These are phyloP conservation scores for Lachnellula willkommii DNA, from an alignment of 2,329 filamentous ascomycete genomes.

Conservation along the genomic window DNA sequence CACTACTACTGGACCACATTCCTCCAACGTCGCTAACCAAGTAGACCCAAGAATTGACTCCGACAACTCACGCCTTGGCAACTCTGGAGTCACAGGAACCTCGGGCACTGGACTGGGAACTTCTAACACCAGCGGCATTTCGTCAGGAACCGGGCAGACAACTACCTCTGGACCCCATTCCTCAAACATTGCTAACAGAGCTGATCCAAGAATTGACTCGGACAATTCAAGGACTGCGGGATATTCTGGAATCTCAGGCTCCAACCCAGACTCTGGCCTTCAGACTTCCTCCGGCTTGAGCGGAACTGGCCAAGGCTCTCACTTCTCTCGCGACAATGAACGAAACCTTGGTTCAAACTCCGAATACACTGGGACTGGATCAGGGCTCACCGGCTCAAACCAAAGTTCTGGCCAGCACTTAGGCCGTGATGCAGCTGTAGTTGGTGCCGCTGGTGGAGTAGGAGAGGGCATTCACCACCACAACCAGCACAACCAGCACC, in stretches of 20 bases:
- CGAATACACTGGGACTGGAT: background rate
- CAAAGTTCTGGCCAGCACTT: constrained; percentile 7
- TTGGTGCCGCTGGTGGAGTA: constrained; percentile 10
- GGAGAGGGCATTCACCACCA: constrained; percentile 10
- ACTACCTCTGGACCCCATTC: constrained; percentile 31
- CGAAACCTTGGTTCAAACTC: background rate
- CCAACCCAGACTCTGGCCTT: background rate
- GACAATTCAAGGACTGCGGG: constrained; percentile 47
- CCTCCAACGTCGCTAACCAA: constrained; percentile 36
- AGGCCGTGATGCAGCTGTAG: constrained; percentile 11
- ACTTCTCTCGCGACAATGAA: background rate
- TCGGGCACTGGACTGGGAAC: background rate
- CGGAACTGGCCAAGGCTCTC: background rate
- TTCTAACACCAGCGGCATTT: background rate
- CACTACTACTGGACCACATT: constrained; percentile 32
- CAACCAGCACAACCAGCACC: background rate
- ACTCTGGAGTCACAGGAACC: background rate
- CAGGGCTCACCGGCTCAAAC: background rate
- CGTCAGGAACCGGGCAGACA: background rate
- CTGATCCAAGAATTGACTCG: constrained; percentile 46
- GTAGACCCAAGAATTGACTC: constrained; percentile 46
- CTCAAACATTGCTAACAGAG: constrained; percentile 37
- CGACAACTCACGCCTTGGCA: constrained; percentile 40
- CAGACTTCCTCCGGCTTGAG: background rate
- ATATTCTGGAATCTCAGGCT: background rate